phyloP scores from a whole-genome alignment of 441 rosid genomes.

The Populus hybrid region DNA sequence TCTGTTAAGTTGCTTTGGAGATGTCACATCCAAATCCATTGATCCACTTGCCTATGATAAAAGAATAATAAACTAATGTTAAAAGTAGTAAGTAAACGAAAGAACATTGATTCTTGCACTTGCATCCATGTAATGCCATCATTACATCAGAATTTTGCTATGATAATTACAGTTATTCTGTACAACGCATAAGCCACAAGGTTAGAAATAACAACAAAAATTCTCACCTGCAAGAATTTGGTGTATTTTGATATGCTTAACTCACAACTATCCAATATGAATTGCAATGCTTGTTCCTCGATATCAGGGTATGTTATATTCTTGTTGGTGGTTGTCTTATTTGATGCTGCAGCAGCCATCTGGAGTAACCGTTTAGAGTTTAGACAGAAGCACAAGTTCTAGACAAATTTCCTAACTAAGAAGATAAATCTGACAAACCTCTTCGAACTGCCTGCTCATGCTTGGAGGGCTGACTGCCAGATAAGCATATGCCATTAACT shows the following conservation, averaged over 20 bases:
- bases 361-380: constrained; percentile 30
- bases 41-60: constrained; percentile 74
- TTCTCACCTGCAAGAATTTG: constrained; percentile 70
- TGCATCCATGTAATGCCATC: neutral
- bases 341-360: constrained; percentile 95
- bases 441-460: constrained; percentile 70
- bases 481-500: constrained; percentile 86
- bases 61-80: neutral
- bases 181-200: neutral
- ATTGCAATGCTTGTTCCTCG: constrained; percentile 77
- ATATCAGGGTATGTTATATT: constrained; percentile 63
- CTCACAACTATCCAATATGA: constrained; percentile 78
- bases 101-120: neutral
- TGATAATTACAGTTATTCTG: neutral
- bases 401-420: neutral
- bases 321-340: constrained; percentile 52
- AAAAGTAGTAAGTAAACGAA: neutral
- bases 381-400: neutral
- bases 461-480: constrained; percentile 85
- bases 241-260: constrained; percentile 84
- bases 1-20: constrained; percentile 87
- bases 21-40: constrained; percentile 93
- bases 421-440: constrained; percentile 47
- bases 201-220: neutral
- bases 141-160: too few relatives aligned